Conservation (phyloP, 257 asterid genomes). For the Nicotiana obtusifolia region DNA sequence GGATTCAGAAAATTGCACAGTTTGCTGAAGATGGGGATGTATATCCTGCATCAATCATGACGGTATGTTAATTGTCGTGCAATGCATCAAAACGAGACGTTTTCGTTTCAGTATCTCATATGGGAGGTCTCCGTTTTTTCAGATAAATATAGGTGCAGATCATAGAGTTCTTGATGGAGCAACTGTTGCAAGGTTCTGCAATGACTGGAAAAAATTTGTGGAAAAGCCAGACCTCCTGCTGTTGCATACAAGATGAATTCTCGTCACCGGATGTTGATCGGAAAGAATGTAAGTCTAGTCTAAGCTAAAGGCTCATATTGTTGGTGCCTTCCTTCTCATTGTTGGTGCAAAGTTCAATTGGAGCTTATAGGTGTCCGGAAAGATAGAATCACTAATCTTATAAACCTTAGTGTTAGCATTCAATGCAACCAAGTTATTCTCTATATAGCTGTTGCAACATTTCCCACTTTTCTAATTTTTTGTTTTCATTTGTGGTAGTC, state of each 20-base stretch:
- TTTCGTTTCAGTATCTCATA: not conserved
- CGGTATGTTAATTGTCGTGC: conserved; percentile 35
- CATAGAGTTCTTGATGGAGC: conserved; percentile 96
- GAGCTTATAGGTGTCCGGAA: not conserved
- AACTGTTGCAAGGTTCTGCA: conserved; percentile 85
- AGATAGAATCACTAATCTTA: not conserved
- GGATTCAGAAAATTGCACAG: conserved; percentile 71
- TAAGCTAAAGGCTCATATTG: not conserved
- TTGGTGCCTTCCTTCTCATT: not conserved
- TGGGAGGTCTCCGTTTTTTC: conserved; percentile 5
- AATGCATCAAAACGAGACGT: not conserved
- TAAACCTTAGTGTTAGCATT: not conserved
- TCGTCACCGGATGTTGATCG: not conserved
- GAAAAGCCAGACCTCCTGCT: conserved; percentile 85
- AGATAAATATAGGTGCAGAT: conserved; percentile 85
- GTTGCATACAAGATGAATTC: conserved; percentile 62
- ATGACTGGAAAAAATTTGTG: conserved; percentile 70
- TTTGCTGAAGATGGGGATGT: conserved; percentile 54
- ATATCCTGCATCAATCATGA: conserved; percentile 67
- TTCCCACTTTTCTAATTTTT: not conserved
- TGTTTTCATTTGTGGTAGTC: not conserved
- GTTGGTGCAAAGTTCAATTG: not conserved
- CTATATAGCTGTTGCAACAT: not conserved
- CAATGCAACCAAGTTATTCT: not conserved
- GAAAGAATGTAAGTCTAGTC: not conserved